Evolutionary conservation across 164 flowering plant genomes (phyloP), one percentile per base, ranked within the genome.

Genomic region (Santalum album): DNA sequence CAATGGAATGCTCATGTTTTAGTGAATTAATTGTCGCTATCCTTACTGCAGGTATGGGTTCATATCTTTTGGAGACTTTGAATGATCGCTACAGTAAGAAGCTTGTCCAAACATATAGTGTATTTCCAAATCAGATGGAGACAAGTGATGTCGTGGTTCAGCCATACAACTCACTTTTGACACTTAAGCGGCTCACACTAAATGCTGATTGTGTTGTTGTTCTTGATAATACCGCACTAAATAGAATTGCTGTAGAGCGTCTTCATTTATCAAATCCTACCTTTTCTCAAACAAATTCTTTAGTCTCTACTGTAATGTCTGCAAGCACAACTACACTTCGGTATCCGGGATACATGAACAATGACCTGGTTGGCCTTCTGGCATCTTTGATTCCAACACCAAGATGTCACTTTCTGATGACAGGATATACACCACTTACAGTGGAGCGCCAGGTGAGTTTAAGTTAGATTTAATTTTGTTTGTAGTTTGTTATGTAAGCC

Each of bases 161-260:
- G 68, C 97, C 99, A 19, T 94, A 94, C 76, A 94, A 94, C 71
- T 94, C 99, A 23, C 88, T 94, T 59, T 75, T 94, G 78, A 94
- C 99, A 7, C 86, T 94, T 43, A 94, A 94, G 80, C 76, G 97
- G 42, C 73, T 94, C 46, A 90, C 96, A 2, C 80, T 90, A 21
- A 94, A 90, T 79, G 99, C 99, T 59, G 99, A 94, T 64, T 94
- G 99, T 72, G 97, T 94, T 62, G 99, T 94, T 77, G 99, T 94
- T 70, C 97, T 94, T 65, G 99, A 94, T 68, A 94, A 94, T 65
- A 90, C 97, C 61, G 96, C 99, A 38, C 75, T 94, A 36, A 90
- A 84, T 72, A 82, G 96, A 62, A 94, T 94, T 59, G 95, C 99
- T 50, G 96, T 90, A 56, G 99, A 94, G 60, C 92, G 96, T 46